Base-by-base conservation (phyloP, 78 protist genomes). In the Diacronema lutheri region DNA sequence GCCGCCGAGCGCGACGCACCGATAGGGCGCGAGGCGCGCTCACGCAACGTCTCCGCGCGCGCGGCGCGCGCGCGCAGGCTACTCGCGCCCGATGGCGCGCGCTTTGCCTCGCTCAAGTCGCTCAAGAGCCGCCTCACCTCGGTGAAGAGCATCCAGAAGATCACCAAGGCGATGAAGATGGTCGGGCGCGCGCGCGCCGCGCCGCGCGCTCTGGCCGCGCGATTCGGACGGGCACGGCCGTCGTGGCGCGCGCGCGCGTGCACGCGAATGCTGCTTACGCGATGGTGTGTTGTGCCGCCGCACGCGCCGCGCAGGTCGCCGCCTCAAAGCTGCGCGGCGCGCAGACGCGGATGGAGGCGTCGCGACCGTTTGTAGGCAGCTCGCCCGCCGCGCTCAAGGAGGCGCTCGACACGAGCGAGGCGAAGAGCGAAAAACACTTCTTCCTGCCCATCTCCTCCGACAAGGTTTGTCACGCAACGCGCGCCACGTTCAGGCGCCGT, bases 151-250 rank as follows among this genome's bases (percentile, higher is more conserved):
- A 90, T 86, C 50, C 13, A 76, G 56, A 86, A 86, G 88, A 86
- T 90, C 66, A 90, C 93, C 23, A 61, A 79, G 82, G 81, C 91
- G 31, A 90, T 90, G 93, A 86, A 90, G 76, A 86, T 90, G 90
- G 89, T 44, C 16, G 16, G 50, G 50, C 50, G 50, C 50, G 50
- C 16, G 16, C 50, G 50, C 50, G 50, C 7, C 50, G 50, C 16
- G 50, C 50, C 16, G 50, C 50, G 50, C 50, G 50, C 50, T 44
- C 50, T 9, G 16, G 50, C 50, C 16, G 50, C 50, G 50, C 3
- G 50, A 3, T 3, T 7, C 50, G 50, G 16, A 7, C 50, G 16
- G 50, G 16, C 50, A 7, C 50, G n/a, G n/a, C n/a, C n/a, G n/a
- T n/a, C n/a, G n/a, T n/a, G n/a, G n/a, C n/a, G n/a, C n/a, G n/a